phyloP scores from a whole-genome alignment of 805 yeast genomes.

The Metschnikowia lunata region DNA sequence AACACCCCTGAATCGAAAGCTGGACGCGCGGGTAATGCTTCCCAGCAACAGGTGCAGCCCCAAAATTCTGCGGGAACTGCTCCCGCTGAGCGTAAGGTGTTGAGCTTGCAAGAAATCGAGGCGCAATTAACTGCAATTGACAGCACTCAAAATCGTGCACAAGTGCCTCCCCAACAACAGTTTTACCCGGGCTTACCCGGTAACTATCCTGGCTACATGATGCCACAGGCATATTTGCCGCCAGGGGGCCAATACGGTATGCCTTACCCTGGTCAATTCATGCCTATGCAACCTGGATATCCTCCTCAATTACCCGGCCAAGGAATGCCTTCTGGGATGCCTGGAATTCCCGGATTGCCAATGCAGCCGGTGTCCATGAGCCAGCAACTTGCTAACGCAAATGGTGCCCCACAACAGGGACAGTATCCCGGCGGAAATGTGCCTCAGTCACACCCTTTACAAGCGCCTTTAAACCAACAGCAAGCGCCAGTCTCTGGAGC shows the following conservation, averaged over 20 bases:
- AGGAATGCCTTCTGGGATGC: conserved; percentile 10
- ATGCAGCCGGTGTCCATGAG: conserved; percentile 3
- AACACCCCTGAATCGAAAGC: conserved; percentile 23
- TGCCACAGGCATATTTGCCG: conserved; percentile 37
- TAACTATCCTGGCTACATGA: conserved; percentile 37
- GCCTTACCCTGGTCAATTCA: conserved; percentile 23
- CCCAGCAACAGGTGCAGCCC: conserved; percentile 18
- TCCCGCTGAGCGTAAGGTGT: conserved; percentile 40
- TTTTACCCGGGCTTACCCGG: conserved; percentile 33
- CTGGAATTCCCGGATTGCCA: conserved; percentile 22
- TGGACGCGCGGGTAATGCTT: background rate
- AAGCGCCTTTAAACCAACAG: background rate
- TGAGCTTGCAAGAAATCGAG: conserved; percentile 82
- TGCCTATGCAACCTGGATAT: conserved; percentile 15
- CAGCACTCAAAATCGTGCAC: conserved; percentile 23
- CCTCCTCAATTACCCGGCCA: conserved; percentile 9
- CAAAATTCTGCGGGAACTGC: background rate
- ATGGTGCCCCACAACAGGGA: background rate
- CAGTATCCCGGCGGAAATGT: background rate
- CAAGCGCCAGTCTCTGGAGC: background rate
- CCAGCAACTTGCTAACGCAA: background rate
- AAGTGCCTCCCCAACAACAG: conserved; percentile 19
- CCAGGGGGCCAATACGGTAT: conserved; percentile 33
- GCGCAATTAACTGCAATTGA: conserved; percentile 60
- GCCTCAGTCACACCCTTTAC: background rate